Evolutionary conservation across 108 stramenopile genomes (phyloP).

Genomic region (Fragilaria crotonensis): DNA sequence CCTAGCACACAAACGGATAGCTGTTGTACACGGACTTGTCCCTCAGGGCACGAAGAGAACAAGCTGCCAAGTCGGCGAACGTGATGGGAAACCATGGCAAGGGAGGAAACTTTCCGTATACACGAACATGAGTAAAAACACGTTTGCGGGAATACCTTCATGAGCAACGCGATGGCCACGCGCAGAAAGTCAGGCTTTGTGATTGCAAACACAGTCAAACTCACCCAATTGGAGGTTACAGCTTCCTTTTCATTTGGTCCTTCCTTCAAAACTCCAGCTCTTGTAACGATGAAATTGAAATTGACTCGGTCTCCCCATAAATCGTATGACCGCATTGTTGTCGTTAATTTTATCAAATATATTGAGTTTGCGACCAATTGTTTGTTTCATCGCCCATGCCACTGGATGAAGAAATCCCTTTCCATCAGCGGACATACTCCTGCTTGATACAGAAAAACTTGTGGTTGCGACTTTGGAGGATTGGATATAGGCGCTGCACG

Average conservation of each 20-base stretch:
- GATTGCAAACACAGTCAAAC: too few relatives aligned
- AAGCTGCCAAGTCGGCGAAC: slow-evolving; percentile 1
- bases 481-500: neutral
- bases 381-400: neutral
- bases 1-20: slow-evolving; percentile 17
- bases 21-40: neutral
- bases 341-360: slow-evolving; percentile 5
- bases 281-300: slow-evolving; percentile 8
- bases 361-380: neutral
- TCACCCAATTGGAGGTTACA: too few relatives aligned
- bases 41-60: neutral
- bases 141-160: too few relatives aligned
- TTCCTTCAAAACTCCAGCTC: slow-evolving; percentile 9
- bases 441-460: slow-evolving; percentile 15
- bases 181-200: too few relatives aligned
- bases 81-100: neutral
- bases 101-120: slow-evolving; percentile 3
- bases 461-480: neutral
- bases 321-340: slow-evolving; percentile 13
- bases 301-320: neutral
- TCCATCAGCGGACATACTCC: slow-evolving; percentile 8
- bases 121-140: too few relatives aligned
- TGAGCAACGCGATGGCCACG: too few relatives aligned
- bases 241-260: neutral
- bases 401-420: neutral